Conservation (phyloP, 2,329 filamentous ascomycete genomes). For the Aspergillus texensis region DNA sequence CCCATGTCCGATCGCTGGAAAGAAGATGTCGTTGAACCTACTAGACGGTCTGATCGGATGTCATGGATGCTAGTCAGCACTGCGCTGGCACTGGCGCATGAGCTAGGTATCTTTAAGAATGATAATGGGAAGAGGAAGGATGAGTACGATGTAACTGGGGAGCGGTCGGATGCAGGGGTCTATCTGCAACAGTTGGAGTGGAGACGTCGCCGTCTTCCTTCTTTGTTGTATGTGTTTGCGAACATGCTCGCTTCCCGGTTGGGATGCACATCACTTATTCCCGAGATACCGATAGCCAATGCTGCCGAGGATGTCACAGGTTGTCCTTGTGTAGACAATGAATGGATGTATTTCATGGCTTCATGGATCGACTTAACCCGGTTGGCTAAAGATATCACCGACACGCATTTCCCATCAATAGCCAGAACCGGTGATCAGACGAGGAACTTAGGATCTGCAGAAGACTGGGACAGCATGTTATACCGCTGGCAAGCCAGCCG, state of each 20-base stretch:
- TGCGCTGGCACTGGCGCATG: conserved; percentile 54
- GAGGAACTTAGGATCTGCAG: conserved; percentile 3
- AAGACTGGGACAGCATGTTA: conserved; percentile 15
- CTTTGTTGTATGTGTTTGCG: conserved; percentile 46
- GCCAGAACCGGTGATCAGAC: neutral
- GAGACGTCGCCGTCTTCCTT: conserved; percentile 34
- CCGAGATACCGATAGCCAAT: conserved; percentile 38
- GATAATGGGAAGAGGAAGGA: conserved; percentile 23
- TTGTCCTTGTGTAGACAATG: conserved; percentile 36
- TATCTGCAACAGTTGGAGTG: conserved; percentile 26
- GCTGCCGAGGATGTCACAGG: no score
- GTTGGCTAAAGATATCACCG: conserved; percentile 47
- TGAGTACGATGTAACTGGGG: neutral
- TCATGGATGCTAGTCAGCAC: conserved; percentile 60
- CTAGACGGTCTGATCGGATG: conserved; percentile 57
- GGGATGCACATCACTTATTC: conserved; percentile 48
- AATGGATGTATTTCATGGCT: conserved; percentile 49
- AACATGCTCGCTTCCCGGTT: conserved; percentile 52
- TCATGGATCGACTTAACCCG: conserved; percentile 44
- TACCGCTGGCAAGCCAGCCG: conserved; percentile 12
- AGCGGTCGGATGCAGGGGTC: conserved; percentile 15
- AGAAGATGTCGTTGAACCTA: conserved; percentile 56
- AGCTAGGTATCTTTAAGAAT: conserved; percentile 52
- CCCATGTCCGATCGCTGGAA: conserved; percentile 48
- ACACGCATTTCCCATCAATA: conserved; percentile 35